A percentile compares a stretch with the other conserved stretches of the same genome.
These are phyloP conservation scores for Populus euphratica DNA, from an alignment of 345 rosid genomes.

Conservation along the genomic window DNA sequence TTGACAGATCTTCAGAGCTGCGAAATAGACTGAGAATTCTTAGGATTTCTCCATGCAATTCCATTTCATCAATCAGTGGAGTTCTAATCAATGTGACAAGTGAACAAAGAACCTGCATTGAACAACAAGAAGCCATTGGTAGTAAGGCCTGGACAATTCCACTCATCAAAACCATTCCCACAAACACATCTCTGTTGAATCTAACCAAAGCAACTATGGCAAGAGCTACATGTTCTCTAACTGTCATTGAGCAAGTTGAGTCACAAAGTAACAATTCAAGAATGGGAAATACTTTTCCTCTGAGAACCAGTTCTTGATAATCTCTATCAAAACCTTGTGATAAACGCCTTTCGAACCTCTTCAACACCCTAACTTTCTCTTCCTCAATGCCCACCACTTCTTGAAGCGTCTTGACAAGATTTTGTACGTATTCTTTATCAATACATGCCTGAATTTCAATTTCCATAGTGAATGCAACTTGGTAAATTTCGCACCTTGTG, in stretches of 20 bases:
- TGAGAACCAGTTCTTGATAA: slow-evolving; percentile 49
- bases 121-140: slow-evolving; percentile 35
- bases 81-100: slow-evolving; percentile 38
- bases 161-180: slow-evolving; percentile 60
- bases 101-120: slow-evolving; percentile 37
- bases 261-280: slow-evolving; percentile 41
- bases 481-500: slow-evolving; percentile 40
- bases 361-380: slow-evolving; percentile 36
- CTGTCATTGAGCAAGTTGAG: slow-evolving; percentile 16
- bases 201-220: slow-evolving; percentile 38
- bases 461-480: slow-evolving; percentile 28
- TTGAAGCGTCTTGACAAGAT: slow-evolving; percentile 27
- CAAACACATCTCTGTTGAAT: slow-evolving; percentile 57
- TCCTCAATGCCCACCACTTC: slow-evolving; percentile 20
- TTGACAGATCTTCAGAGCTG: slow-evolving; percentile 22
- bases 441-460: slow-evolving; percentile 29
- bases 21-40: slow-evolving; percentile 30
- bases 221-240: slow-evolving; percentile 31
- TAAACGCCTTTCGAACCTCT: slow-evolving; percentile 37
- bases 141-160: slow-evolving; percentile 35
- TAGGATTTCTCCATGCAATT: slow-evolving; percentile 36
- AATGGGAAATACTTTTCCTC: slow-evolving; percentile 38
- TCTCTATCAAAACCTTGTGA: slow-evolving; percentile 44
- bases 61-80: slow-evolving; percentile 54
- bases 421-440: slow-evolving; percentile 32